Conservation (phyloP, 176 grass and related monocot genomes). For the Miscanthus lutarioriparius region DNA sequence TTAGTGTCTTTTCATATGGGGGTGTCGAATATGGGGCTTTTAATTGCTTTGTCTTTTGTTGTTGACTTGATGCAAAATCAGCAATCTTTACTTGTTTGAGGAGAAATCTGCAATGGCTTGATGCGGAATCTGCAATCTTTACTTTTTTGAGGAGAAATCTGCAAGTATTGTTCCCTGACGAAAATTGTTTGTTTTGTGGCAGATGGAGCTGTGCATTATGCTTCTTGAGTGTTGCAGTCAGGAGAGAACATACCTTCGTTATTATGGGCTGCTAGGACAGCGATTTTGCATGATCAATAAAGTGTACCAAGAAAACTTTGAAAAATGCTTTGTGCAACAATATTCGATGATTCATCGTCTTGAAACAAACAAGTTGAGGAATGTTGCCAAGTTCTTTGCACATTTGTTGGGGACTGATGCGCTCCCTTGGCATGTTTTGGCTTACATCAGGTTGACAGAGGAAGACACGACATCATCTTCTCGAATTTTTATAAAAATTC, state of each 20-base stretch:
- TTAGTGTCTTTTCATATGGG: not conserved
- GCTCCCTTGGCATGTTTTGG: conserved; percentile 84
- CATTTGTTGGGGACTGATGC: conserved; percentile 89
- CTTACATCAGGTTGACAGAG: conserved; percentile 91
- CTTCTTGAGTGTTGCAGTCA: conserved; percentile 96
- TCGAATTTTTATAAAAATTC: conserved; percentile 95
- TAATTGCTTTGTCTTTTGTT: conserved; percentile 15
- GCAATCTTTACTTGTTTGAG: not conserved
- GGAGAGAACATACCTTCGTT: conserved; percentile 90
- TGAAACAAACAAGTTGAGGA: conserved; percentile 90
- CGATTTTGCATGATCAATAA: conserved; percentile 96
- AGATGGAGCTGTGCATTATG: conserved; percentile 98
- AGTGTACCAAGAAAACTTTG: conserved; percentile 94
- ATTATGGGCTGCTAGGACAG: conserved; percentile 89
- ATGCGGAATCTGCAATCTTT: not conserved
- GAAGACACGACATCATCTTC: conserved; percentile 97
- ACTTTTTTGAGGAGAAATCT: not conserved
- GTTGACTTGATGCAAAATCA: not conserved
- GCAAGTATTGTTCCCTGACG: not conserved
- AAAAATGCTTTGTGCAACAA: conserved; percentile 90
- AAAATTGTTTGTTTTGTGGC: conserved; percentile 17
- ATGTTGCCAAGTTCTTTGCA: conserved; percentile 96
- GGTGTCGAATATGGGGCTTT: not conserved
- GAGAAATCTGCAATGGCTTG: not conserved
- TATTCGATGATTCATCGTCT: conserved; percentile 97